A percentile compares a stretch with the other conserved stretches of the same genome.
Evolutionary conservation across 1,284 basidiomycete species (phyloP).

Genomic region (Trichosporon faecale): DNA sequence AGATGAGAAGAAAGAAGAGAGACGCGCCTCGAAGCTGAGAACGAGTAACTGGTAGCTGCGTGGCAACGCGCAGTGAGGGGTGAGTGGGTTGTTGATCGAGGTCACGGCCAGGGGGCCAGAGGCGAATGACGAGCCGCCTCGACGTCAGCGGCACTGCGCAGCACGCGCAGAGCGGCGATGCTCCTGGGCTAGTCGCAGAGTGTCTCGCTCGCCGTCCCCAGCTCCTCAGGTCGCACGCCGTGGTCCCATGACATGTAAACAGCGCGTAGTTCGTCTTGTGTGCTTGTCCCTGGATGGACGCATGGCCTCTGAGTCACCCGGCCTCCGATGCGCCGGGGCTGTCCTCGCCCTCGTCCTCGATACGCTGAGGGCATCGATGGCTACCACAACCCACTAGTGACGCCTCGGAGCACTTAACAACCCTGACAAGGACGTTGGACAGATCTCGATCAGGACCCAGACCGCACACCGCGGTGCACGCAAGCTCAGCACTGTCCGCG

Average conservation of each 20-base stretch:
- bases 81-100: background rate
- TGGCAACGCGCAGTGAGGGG: background rate
- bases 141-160: background rate
- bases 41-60: no score
- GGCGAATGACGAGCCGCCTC: background rate
- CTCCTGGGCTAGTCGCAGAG: background rate
- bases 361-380: background rate
- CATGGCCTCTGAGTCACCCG: background rate
- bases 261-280: background rate
- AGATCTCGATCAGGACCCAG: background rate
- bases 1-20: slow-evolving; percentile 6
- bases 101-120: background rate
- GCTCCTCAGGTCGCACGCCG: background rate
- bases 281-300: background rate
- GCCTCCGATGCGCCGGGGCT: background rate
- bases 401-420: background rate
- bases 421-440: background rate
- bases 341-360: background rate
- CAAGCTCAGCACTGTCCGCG: no score
- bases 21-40: background rate
- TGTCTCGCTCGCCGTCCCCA: background rate
- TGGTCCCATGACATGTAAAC: background rate
- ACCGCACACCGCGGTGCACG: no score
- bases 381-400: background rate
- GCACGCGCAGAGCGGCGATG: background rate